Conservation (phyloP, 2,329 filamentous ascomycete genomes). For the Bipolaris victoriae region DNA sequence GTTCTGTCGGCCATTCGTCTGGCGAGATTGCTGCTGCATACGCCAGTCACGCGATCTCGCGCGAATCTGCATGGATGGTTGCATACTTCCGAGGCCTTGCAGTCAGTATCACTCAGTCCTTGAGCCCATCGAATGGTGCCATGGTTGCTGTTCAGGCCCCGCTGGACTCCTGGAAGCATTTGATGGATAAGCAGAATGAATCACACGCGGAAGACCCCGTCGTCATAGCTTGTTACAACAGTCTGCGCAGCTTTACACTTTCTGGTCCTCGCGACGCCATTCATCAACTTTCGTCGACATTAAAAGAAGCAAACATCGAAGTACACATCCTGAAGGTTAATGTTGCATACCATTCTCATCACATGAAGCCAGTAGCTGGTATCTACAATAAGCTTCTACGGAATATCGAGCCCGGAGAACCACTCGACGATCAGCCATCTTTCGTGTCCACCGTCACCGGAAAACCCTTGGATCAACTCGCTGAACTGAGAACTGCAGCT, state of each 20-base stretch:
- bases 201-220: slow-evolving; percentile 8
- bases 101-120: slow-evolving; percentile 39
- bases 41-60: slow-evolving; percentile 17
- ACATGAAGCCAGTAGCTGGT: slow-evolving; percentile 43
- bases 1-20: slow-evolving; percentile 40
- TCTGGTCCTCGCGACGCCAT: slow-evolving; percentile 40
- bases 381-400: slow-evolving; percentile 21
- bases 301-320: slow-evolving; percentile 49
- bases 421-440: neutral
- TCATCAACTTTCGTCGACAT: slow-evolving; percentile 32
- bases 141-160: slow-evolving; percentile 36
- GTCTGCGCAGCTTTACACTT: slow-evolving; percentile 34
- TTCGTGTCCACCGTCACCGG: slow-evolving; percentile 22
- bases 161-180: slow-evolving; percentile 1
- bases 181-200: slow-evolving; percentile 14
- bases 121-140: slow-evolving; percentile 42
- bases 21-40: slow-evolving; percentile 46
- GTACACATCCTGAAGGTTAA: slow-evolving; percentile 49
- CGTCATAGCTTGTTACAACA: slow-evolving; percentile 44
- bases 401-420: slow-evolving; percentile 5
- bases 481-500: slow-evolving; percentile 6
- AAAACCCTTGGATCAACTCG: neutral
- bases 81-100: slow-evolving; percentile 24
- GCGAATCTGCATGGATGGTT: slow-evolving; percentile 21
- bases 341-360: slow-evolving; percentile 55